Percentiles rank a stretch among this genome's conserved stretches.
Conservation (phyloP, 2,329 filamentous ascomycete species). For the Ophiostoma tasmaniense region DNA sequence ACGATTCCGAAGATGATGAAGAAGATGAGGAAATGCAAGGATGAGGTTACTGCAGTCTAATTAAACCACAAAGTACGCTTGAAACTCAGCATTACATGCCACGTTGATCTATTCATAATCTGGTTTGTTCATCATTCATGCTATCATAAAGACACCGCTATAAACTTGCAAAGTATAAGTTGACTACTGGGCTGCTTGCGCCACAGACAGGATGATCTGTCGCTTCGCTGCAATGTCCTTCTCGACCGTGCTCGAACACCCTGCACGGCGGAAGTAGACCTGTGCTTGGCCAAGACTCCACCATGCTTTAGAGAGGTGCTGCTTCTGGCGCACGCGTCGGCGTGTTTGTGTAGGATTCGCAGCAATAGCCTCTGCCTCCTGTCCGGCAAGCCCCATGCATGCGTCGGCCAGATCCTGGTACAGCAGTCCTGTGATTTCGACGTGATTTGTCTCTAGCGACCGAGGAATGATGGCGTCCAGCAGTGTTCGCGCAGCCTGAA, state of each 20-base stretch:
- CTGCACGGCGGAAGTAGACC: slow-evolving; percentile 9
- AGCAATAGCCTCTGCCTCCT: background rate
- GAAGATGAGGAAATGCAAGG: slow-evolving; percentile 11
- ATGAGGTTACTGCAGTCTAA: background rate
- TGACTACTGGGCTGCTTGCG: background rate
- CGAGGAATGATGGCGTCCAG: slow-evolving; percentile 65
- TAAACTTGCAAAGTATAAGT: background rate
- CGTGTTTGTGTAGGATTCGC: background rate
- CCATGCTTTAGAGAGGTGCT: slow-evolving; percentile 16
- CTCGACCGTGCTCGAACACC: background rate
- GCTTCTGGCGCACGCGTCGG: slow-evolving; percentile 8
- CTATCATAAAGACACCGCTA: background rate
- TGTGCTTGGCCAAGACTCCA: slow-evolving; percentile 17
- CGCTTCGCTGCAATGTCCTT: slow-evolving; percentile 15
- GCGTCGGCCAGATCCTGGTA: slow-evolving; percentile 68
- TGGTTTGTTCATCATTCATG: slow-evolving; percentile 3
- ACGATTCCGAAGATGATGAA: slow-evolving; percentile 6
- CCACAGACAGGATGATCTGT: slow-evolving; percentile 9
- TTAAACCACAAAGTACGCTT: background rate
- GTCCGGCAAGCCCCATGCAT: slow-evolving; percentile 66
- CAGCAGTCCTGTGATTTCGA: slow-evolving; percentile 52
- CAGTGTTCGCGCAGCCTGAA: slow-evolving; percentile 55
- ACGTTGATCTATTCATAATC: background rate
- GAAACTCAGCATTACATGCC: background rate
- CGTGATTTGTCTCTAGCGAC: slow-evolving; percentile 61